phyloP scores from a whole-genome alignment of 2,329 filamentous ascomycete species.

The Trichoderma semiorbis region DNA sequence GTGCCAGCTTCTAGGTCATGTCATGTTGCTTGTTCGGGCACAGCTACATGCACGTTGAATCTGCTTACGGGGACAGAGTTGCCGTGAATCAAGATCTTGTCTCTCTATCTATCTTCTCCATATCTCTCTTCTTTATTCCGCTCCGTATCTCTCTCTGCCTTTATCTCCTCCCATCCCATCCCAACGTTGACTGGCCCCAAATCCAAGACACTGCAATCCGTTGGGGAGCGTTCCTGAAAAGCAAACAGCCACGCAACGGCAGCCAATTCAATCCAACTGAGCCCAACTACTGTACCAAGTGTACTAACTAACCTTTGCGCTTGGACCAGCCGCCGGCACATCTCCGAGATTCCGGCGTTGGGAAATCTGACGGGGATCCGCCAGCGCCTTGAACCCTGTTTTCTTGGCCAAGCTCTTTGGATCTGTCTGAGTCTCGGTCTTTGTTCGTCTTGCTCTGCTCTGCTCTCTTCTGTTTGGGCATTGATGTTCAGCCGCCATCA shows the following conservation, averaged over 20 bases:
- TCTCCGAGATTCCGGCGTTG: conserved; percentile 16
- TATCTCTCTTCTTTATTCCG: not conserved
- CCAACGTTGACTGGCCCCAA: not conserved
- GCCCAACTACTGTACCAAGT: too few species aligned
- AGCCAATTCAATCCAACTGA: not conserved
- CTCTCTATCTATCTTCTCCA: not conserved
- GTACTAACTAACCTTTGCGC: not conserved
- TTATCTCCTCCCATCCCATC: not conserved
- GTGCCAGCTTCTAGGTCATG: not conserved
- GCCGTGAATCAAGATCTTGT: not conserved
- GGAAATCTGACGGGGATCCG: conserved; percentile 3
- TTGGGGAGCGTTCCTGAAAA: not conserved
- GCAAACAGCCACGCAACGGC: not conserved
- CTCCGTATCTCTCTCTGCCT: not conserved
- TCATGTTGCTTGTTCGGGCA: not conserved
- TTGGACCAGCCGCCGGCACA: conserved; percentile 9
- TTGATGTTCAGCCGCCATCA: not conserved
- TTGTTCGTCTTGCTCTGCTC: not conserved
- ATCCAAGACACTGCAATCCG: not conserved
- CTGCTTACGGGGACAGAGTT: not conserved
- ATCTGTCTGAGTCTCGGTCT: not conserved
- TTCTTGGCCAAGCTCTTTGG: not conserved
- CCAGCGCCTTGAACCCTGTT: not conserved
- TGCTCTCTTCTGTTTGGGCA: not conserved
- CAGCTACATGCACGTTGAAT: not conserved